Base-by-base conservation (phyloP, 768 basidiomycete genomes). In the Russula ochroleuca region DNA sequence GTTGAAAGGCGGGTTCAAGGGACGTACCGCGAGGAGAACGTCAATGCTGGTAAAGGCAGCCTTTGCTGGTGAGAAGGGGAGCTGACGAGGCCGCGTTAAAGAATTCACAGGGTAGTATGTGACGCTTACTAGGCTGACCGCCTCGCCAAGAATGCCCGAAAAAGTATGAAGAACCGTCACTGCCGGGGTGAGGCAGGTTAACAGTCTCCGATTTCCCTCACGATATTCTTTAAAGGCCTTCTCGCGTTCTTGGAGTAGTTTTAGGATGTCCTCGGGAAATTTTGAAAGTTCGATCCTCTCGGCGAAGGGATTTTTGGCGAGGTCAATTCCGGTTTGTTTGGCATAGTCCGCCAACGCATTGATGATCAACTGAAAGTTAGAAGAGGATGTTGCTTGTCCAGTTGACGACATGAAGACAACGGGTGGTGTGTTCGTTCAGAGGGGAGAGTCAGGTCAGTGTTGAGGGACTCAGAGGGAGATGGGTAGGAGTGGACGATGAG, bases 191-290 rank as follows among this genome's bases (percentile, higher is more conserved):
- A 63, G 56, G 28, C 49, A 52, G 33, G 10, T 37, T 2, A 52
- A 43, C 9, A 57, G 21, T 3, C 17, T 11, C 23, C 49, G 55
- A 35, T 51, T 40, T 25, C 40, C 40, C 1, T 63, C 33, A 23
- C 62, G 49, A 57, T 63, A 57, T 40, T 58, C 40, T 19, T 51
- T 52, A 11, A 58, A 58, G 2, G 40, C 31, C 8, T 52, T 50
- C 14, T 43, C 55, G 5, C 50, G 38, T 19, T 43, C 56, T 45
- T 51, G 49, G n/a, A 63, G 50, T 7, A 63, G 49, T 19, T 25
- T 15, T n/a, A 63, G 38, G 49, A 57, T 31, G n/a, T 19, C 56
- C 11, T 51, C 23, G 5, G 56, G 40, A 2, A 56, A 45, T n/a
- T n/a, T 35, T 10, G 40, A 57, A 11, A 0, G 17, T 25, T 23